These are phyloP conservation scores for Clarireedia sp. DNA, from an alignment of 2,329 filamentous ascomycete genomes.

Conservation along the genomic window DNA sequence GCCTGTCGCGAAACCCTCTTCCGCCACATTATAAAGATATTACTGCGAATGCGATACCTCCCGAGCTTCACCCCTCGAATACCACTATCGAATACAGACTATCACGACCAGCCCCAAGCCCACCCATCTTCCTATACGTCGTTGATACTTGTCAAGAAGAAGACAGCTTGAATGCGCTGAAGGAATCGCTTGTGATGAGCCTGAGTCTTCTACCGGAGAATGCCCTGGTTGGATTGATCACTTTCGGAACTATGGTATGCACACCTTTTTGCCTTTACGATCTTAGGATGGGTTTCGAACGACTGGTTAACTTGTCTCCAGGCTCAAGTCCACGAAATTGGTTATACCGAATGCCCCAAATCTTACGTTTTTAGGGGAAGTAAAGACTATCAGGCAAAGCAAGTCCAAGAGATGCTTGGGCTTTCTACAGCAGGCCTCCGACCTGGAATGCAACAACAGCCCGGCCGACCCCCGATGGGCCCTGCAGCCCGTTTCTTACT, in stretches of 20 bases:
- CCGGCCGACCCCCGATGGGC: constrained; percentile 69
- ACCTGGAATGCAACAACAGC: constrained; percentile 59
- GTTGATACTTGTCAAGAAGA: constrained; percentile 86
- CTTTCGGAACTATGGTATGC: constrained; percentile 83
- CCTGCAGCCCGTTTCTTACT: constrained; percentile 85
- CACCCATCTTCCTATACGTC: constrained; percentile 80
- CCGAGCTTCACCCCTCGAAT: constrained; percentile 72
- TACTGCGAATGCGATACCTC: constrained; percentile 71
- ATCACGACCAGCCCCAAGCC: constrained; percentile 72
- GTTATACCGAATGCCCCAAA: constrained; percentile 96
- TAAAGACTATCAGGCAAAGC: constrained; percentile 97
- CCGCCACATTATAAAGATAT: constrained; percentile 88
- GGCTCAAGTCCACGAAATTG: constrained; percentile 95
- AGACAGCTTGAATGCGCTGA: constrained; percentile 72
- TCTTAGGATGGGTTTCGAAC: neutral
- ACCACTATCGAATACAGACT: constrained; percentile 88
- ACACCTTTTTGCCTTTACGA: neutral
- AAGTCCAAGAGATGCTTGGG: constrained; percentile 99
- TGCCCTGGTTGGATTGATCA: constrained; percentile 74
- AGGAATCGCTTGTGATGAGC: constrained; percentile 82
- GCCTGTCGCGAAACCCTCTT: constrained; percentile 72
- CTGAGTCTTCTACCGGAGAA: constrained; percentile 74
- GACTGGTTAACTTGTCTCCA: constrained; percentile 30
- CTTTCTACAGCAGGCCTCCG: constrained; percentile 65
- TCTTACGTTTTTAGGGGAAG: constrained; percentile 96